Evolutionary conservation across 1,284 basidiomycete species (phyloP).

Genomic region (Moesziomyces sp.): DNA sequence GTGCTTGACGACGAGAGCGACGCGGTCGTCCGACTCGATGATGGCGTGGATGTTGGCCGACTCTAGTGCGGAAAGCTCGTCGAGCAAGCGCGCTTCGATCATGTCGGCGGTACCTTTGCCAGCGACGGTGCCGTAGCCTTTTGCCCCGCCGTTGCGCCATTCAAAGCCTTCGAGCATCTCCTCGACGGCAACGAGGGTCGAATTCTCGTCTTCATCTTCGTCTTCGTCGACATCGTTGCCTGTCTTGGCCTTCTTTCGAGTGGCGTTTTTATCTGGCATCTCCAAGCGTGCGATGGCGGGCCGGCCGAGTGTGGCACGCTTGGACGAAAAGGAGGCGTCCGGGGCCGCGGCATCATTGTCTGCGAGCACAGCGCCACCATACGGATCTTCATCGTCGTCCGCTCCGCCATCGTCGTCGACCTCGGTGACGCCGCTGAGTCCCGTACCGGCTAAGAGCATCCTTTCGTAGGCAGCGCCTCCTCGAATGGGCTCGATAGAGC

Average conservation of each 20-base stretch:
- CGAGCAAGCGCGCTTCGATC: slow-evolving; percentile 64
- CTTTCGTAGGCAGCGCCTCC: slow-evolving; percentile 61
- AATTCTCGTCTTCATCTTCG: slow-evolving; percentile 59
- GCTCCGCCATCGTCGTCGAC: slow-evolving; percentile 49
- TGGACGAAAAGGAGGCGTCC: slow-evolving; percentile 21
- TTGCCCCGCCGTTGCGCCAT: slow-evolving; percentile 71
- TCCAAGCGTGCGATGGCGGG: slow-evolving; percentile 35
- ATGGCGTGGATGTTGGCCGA: slow-evolving; percentile 94
- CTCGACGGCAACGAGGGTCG: slow-evolving; percentile 73
- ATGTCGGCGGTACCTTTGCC: slow-evolving; percentile 64
- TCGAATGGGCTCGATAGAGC: slow-evolving; percentile 58
- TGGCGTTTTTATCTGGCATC: slow-evolving; percentile 10
- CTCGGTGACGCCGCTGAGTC: slow-evolving; percentile 50
- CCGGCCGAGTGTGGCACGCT: slow-evolving; percentile 35
- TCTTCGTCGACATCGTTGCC: slow-evolving; percentile 4
- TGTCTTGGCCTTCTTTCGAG: slow-evolving; percentile 3
- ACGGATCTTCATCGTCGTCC: slow-evolving; percentile 51
- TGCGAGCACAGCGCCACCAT: slow-evolving; percentile 45
- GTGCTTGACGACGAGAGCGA: slow-evolving; percentile 84
- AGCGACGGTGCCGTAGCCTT: slow-evolving; percentile 16
- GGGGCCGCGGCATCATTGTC: slow-evolving; percentile 21
- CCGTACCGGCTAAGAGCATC: slow-evolving; percentile 61
- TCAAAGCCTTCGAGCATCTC: slow-evolving; percentile 99
- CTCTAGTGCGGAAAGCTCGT: slow-evolving; percentile 64
- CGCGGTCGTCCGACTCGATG: slow-evolving; percentile 86